Percentiles rank a stretch among this genome's conserved stretches.
Evolutionary conservation across 2,329 filamentous ascomycete genomes (phyloP).

Genomic region (Verticillium albo-atrum): DNA sequence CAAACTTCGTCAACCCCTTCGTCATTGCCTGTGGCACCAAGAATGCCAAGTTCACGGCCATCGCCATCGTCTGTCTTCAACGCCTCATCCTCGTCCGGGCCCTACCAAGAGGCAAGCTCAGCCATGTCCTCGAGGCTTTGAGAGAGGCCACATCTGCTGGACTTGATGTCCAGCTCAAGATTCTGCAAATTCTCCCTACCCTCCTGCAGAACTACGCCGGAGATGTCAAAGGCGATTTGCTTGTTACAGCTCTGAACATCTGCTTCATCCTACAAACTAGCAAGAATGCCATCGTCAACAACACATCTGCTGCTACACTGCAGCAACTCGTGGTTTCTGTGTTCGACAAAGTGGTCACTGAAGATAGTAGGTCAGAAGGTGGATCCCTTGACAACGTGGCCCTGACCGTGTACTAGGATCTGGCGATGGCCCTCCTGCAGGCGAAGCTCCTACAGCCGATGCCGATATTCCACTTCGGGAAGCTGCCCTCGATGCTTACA

Average conservation of each 20-base stretch:
- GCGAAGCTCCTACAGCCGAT: conserved; percentile 63
- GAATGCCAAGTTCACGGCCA: conserved; percentile 84
- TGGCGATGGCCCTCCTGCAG: conserved; percentile 50
- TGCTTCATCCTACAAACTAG: conserved; percentile 88
- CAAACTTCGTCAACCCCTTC: conserved; percentile 88
- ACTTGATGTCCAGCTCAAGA: conserved; percentile 91
- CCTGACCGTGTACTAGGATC: conserved; percentile 29
- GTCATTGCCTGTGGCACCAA: conserved; percentile 87
- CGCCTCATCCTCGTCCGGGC: conserved; percentile 79
- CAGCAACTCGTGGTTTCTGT: conserved; percentile 90
- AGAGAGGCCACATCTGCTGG: conserved; percentile 77
- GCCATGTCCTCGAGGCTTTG: conserved; percentile 83
- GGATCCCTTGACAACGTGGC: not conserved
- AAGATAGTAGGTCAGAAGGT: conserved; percentile 62
- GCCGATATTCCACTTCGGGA: conserved; percentile 63
- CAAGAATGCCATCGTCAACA: conserved; percentile 91
- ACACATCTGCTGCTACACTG: conserved; percentile 92
- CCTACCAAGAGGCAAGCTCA: conserved; percentile 72
- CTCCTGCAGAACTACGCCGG: conserved; percentile 84
- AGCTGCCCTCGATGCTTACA: conserved; percentile 81
- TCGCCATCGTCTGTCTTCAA: conserved; percentile 84
- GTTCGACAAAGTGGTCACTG: conserved; percentile 82
- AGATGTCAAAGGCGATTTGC: conserved; percentile 73
- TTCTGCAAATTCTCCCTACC: conserved; percentile 85
- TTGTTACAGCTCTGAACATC: conserved; percentile 81